Conservation (phyloP, 129 eudicot genomes). For the Arctium lappa region DNA sequence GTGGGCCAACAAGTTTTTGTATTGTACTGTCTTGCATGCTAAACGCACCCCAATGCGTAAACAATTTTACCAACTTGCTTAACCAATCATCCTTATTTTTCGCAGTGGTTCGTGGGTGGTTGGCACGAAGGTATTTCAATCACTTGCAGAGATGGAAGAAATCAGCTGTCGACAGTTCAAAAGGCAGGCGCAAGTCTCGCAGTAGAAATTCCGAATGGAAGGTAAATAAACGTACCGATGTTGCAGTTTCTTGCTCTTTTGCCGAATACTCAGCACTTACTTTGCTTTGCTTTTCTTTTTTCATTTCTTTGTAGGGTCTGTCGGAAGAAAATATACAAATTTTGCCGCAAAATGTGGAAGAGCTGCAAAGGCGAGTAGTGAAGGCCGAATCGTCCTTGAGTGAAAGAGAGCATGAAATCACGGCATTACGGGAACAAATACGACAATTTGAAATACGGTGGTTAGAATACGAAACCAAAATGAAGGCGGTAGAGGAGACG, state of each 20-base stretch:
- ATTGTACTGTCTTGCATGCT: too few species aligned
- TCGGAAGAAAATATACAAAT: slow-evolving; percentile 25
- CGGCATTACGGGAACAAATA: slow-evolving; percentile 54
- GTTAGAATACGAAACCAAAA: slow-evolving; percentile 74
- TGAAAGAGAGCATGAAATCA: slow-evolving; percentile 71
- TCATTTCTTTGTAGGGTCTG: slow-evolving; percentile 9
- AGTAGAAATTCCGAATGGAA: slow-evolving; percentile 42
- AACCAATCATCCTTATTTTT: slow-evolving; percentile 12
- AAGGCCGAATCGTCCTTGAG: slow-evolving; percentile 53
- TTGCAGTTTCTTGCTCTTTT: not conserved
- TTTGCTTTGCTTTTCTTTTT: not conserved
- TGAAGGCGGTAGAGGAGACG: slow-evolving; percentile 81
- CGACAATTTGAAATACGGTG: slow-evolving; percentile 55
- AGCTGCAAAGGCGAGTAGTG: slow-evolving; percentile 56
- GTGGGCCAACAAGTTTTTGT: too few species aligned
- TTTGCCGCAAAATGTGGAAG: slow-evolving; percentile 47
- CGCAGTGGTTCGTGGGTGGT: slow-evolving; percentile 85
- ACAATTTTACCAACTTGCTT: not conserved
- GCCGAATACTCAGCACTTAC: not conserved
- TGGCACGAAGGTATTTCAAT: slow-evolving; percentile 55
- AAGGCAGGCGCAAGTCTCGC: slow-evolving; percentile 19
- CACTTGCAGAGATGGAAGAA: slow-evolving; percentile 41
- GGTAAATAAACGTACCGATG: slow-evolving; percentile 38
- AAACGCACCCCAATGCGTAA: too few species aligned
- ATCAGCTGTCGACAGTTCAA: slow-evolving; percentile 29